Conservation (phyloP, 192 early-diverging fungal species). For the Backusella tuberculispora region DNA sequence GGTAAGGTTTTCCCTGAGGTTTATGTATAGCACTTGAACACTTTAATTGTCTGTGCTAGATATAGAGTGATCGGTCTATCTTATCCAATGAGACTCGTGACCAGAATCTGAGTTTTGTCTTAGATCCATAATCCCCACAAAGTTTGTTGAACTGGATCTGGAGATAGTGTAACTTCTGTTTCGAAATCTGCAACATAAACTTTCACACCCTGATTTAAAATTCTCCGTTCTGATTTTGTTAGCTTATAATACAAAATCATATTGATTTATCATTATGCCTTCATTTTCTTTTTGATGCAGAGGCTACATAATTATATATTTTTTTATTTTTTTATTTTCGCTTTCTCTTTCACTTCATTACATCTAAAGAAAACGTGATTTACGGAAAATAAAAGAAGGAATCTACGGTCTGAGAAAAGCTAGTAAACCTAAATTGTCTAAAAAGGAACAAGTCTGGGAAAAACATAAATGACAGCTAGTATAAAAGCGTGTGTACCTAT, state of each 20-base stretch:
- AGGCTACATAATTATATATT: background rate
- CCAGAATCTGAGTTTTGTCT: background rate
- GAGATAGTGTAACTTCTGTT: background rate
- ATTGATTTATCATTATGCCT: background rate
- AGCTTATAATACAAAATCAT: background rate
- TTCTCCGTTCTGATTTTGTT: conserved; percentile 14
- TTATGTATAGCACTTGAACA: background rate
- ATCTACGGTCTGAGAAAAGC: conserved; percentile 3
- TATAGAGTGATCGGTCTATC: background rate
- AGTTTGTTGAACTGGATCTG: background rate
- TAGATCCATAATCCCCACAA: background rate
- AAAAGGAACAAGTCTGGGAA: conserved; percentile 16
- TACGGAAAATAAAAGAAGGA: conserved; percentile 10
- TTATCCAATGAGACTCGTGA: background rate
- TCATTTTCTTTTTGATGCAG: background rate
- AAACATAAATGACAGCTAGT: conserved; percentile 14
- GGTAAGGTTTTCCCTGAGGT: background rate
- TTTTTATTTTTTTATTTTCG: background rate
- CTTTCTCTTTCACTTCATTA: conserved; percentile 3
- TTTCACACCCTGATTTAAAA: conserved; percentile 11
- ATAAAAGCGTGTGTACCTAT: conserved; percentile 7
- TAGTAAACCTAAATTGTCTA: background rate
- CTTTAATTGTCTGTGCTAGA: background rate
- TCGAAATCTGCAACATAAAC: background rate
- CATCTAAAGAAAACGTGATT: background rate